Conservation (phyloP, 352 stramenopile genomes). For the Globisporangium cederbergense region DNA sequence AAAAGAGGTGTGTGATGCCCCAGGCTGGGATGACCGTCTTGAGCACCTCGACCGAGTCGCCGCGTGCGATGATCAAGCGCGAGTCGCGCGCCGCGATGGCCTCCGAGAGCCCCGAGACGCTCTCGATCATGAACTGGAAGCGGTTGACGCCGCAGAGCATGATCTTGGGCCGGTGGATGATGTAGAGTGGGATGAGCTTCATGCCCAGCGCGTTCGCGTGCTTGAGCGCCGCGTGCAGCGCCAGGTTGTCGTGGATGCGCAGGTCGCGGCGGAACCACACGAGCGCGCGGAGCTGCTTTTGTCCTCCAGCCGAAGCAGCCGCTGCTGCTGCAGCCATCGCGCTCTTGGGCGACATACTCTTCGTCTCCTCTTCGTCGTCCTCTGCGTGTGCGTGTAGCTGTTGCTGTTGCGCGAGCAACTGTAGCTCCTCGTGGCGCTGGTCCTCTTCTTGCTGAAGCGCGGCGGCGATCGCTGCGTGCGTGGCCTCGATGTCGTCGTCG, state of each 20-base stretch:
- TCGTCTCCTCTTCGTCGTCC: background rate
- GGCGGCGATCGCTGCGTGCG: conserved; percentile 16
- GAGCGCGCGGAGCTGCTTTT: conserved; percentile 24
- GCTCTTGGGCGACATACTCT: background rate
- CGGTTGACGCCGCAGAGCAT: conserved; percentile 76
- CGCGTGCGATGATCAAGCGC: conserved; percentile 68
- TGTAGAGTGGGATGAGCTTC: conserved; percentile 85
- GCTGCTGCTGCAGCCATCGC: background rate
- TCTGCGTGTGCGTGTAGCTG: background rate
- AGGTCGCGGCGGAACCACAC: conserved; percentile 96
- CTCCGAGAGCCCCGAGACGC: conserved; percentile 78
- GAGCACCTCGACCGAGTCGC: conserved; percentile 80
- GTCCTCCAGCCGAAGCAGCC: background rate
- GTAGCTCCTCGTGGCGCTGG: conserved; percentile 17
- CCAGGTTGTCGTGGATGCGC: conserved; percentile 95
- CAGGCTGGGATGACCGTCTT: conserved; percentile 77
- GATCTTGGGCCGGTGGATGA: conserved; percentile 85
- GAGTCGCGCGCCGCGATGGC: conserved; percentile 58
- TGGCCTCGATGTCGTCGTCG: conserved; percentile 19
- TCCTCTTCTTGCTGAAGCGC: conserved; percentile 33
- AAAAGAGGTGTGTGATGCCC: conserved; percentile 88
- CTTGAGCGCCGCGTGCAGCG: conserved; percentile 75
- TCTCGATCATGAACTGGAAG: conserved; percentile 94
- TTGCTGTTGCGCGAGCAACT: conserved; percentile 2
- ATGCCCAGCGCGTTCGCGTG: conserved; percentile 22